Percentiles rank a stretch among this genome's conserved stretches.
Evolutionary conservation across 1,284 basidiomycete genomes (phyloP).

Genomic region (Pholiota adiposa): DNA sequence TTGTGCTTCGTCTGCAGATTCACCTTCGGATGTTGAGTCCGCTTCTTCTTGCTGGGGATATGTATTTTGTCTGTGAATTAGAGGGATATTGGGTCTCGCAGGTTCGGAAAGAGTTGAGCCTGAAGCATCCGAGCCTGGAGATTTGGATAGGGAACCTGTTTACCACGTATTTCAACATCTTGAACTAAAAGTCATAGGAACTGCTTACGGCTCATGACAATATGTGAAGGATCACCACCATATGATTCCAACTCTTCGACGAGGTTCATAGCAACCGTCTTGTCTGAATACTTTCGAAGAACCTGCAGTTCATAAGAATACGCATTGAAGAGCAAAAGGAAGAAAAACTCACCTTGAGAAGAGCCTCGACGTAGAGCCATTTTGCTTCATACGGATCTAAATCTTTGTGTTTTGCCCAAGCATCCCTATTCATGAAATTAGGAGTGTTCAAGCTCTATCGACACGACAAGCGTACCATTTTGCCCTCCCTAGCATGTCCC

Average conservation of each 20-base stretch:
- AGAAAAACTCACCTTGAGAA: slow-evolving; percentile 68
- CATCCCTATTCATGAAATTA: slow-evolving; percentile 71
- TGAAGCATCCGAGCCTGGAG: slow-evolving; percentile 62
- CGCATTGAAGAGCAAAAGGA: neutral
- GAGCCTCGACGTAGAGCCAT: slow-evolving; percentile 86
- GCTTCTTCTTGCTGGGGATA: slow-evolving; percentile 21
- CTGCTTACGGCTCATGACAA: slow-evolving; percentile 70
- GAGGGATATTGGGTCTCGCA: slow-evolving; percentile 6
- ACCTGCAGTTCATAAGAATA: slow-evolving; percentile 50
- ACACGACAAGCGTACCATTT: slow-evolving; percentile 72
- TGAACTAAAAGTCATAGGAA: neutral
- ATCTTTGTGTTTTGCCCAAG: slow-evolving; percentile 92
- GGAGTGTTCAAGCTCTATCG: slow-evolving; percentile 11
- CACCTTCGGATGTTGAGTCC: slow-evolving; percentile 33
- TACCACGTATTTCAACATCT: slow-evolving; percentile 1
- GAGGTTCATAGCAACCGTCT: slow-evolving; percentile 75
- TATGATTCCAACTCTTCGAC: slow-evolving; percentile 87
- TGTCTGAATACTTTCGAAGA: slow-evolving; percentile 82
- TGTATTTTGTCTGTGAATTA: slow-evolving; percentile 17
- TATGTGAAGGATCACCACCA: slow-evolving; percentile 68
- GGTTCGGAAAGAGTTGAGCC: slow-evolving; percentile 57
- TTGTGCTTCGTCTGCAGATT: slow-evolving; percentile 49
- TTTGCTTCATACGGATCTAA: slow-evolving; percentile 83
- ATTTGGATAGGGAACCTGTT: slow-evolving; percentile 51
- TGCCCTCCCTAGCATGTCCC: slow-evolving; percentile 92